Evolutionary conservation across 2,329 filamentous ascomycete genomes (phyloP).

Genomic region (Claviceps arundinis): DNA sequence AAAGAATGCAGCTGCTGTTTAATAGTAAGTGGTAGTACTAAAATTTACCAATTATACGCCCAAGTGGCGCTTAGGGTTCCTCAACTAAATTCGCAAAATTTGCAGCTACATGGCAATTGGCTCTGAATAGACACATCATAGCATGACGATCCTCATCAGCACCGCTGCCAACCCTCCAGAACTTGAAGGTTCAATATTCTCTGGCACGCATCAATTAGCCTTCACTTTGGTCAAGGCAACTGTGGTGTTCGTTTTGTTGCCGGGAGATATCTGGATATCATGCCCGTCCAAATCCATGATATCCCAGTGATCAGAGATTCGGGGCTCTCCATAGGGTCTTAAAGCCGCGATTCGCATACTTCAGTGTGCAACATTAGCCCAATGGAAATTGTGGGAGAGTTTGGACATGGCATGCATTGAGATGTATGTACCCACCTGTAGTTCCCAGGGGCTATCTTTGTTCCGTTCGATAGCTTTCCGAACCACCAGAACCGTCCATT

Average conservation of each 20-base stretch:
- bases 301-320: conserved; percentile 29
- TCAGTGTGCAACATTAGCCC: background rate
- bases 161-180: background rate
- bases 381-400: background rate
- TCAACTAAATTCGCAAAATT: background rate
- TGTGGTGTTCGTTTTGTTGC: conserved; percentile 16
- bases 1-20: background rate
- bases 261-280: conserved; percentile 21
- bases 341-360: conserved; percentile 29
- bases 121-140: background rate
- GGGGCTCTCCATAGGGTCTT: conserved; percentile 27
- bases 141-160: background rate
- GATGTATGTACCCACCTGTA: conserved; percentile 19
- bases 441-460: conserved; percentile 25
- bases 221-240: background rate
- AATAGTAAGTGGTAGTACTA: background rate
- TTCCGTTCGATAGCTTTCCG: conserved; percentile 27
- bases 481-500: conserved; percentile 27
- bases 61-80: background rate
- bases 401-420: background rate
- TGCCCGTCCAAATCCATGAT: conserved; percentile 17
- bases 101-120: background rate
- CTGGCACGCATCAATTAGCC: background rate
- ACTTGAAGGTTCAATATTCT: background rate
- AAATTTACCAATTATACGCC: background rate